phyloP scores from a whole-genome alignment of 495 filamentous ascomycete species.

The Articulospora tetracladia region DNA sequence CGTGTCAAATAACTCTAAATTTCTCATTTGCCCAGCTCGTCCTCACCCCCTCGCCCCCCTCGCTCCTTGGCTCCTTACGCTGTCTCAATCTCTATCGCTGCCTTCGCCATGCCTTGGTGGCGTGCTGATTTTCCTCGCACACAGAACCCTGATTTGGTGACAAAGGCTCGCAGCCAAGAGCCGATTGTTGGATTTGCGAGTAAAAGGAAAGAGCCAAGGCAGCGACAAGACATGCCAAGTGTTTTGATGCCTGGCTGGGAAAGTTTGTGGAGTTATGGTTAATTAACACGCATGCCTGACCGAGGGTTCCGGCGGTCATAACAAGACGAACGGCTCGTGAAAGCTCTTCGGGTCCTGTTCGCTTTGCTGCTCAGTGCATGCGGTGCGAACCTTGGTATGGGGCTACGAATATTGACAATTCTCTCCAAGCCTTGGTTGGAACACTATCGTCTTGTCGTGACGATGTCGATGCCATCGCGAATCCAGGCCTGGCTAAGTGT shows the following conservation, averaged over 20 bases:
- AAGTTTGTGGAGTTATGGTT: background rate
- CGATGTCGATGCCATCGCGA: background rate
- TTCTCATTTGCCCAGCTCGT: background rate
- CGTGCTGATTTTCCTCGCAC: background rate
- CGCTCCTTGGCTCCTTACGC: too few species aligned
- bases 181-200: background rate
- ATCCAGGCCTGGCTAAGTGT: background rate
- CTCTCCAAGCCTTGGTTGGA: background rate
- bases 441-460: background rate
- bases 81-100: background rate
- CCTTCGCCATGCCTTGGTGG: background rate
- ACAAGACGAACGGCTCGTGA: background rate
- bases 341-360: background rate
- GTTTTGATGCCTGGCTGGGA: too few species aligned
- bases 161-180: background rate
- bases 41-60: background rate
- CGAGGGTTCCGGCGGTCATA: background rate
- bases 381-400: background rate
- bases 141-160: background rate
- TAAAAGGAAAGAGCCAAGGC: background rate
- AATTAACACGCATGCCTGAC: background rate
- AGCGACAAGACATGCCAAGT: background rate
- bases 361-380: too few species aligned
- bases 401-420: background rate
- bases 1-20: background rate